These are phyloP conservation scores for Neonectria faginata DNA, from an alignment of 2,329 filamentous ascomycete genomes.

Conservation along the genomic window DNA sequence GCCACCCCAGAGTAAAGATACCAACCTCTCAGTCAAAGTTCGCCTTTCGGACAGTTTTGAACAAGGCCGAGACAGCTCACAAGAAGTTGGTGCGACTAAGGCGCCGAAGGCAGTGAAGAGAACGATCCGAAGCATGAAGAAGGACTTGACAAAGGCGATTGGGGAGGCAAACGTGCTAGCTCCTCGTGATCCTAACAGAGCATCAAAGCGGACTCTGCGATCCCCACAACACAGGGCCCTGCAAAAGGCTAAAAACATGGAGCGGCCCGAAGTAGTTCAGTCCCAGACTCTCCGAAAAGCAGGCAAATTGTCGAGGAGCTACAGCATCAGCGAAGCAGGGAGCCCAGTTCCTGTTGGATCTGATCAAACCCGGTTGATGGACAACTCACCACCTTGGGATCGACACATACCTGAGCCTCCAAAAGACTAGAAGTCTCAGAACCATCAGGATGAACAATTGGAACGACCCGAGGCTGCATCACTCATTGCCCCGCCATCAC, in stretches of 20 bases:
- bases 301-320: slow-evolving; percentile 35
- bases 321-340: slow-evolving; percentile 45
- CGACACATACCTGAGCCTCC: neutral
- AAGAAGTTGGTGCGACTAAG: neutral
- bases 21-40: neutral
- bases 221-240: neutral
- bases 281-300: slow-evolving; percentile 21
- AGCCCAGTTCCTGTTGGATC: slow-evolving; percentile 41
- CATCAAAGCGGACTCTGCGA: neutral
- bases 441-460: slow-evolving; percentile 18
- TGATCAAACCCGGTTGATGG: slow-evolving; percentile 1
- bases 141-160: neutral
- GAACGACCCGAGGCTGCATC: slow-evolving; percentile 22
- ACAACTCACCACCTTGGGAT: neutral
- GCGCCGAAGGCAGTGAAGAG: neutral
- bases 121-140: slow-evolving; percentile 19
- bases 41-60: neutral
- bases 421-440: slow-evolving; percentile 4
- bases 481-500: slow-evolving; percentile 28
- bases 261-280: neutral
- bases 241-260: neutral
- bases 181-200: slow-evolving; percentile 17
- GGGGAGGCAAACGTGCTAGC: slow-evolving; percentile 1
- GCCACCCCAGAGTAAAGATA: neutral
- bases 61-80: neutral